Base-by-base conservation (phyloP, 208 protist genomes). In the Vickermania ingenoplastis region DNA sequence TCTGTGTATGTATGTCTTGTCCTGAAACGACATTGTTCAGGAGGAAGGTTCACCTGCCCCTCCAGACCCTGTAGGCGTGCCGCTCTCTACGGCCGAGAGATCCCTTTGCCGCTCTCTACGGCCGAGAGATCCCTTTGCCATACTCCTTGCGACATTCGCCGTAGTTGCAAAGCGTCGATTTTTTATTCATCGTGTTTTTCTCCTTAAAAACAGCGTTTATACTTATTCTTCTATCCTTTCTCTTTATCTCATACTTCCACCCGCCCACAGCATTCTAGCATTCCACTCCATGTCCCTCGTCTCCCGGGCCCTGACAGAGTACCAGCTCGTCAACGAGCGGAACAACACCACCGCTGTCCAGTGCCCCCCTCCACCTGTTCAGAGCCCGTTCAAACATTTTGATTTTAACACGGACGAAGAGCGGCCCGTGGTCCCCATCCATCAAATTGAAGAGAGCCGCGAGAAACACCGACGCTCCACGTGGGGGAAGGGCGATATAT, bases 391-490 rank as follows among this genome's bases (percentile, higher is more conserved):
- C 36, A 45, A 31, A 25, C 24, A 64, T n/a, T 90, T 84, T 61
- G 74, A 90, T 56, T 90, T 90, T 48, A 24, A 74, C 5, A 82
- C 65, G 1, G 63, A 67, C 22, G 41, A 61, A 28, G 59, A 62
- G 14, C 22, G 56, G 14, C 25, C 5, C 17, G 52, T 59, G 1
- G 26, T 75, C 1, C 79, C 83, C 22, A 62, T 86, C 24, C 66
- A 84, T 59, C 51, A 70, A 11, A 61, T 89, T n/a, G 81, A 85
- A 50, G 22, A 31, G 1, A 30, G 45, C 1, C 63, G 62, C 31
- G 77, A 77, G 24, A 61, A 69, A 26, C 27, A 61, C 2, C 73
- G 64, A 0, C 73, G 79, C 2, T 31, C 56, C 0, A 59, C 63
- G 4, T 59, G 58, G 24, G 69, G 63, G 17, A 48, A 75, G 25